Evolutionary conservation across 108 stramenopile genomes (phyloP).

Genomic region (Poteriospumella lacustris): DNA sequence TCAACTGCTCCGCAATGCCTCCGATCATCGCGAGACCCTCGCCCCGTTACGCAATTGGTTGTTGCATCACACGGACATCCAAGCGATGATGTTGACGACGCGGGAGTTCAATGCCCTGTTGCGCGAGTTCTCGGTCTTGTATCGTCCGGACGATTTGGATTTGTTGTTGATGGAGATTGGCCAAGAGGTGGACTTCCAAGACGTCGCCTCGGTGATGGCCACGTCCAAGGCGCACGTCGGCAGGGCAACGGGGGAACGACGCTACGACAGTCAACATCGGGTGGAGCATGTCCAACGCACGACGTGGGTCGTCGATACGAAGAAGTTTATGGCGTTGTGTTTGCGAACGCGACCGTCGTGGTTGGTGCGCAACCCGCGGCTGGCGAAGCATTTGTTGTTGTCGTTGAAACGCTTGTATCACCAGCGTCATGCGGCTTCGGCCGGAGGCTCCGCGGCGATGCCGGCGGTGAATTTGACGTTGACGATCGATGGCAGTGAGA

Average conservation of each 20-base stretch:
- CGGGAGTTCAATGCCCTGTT: slow-evolving; percentile 1
- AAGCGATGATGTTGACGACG: neutral
- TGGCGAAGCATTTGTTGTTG: neutral
- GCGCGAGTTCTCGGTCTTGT: slow-evolving; percentile 13
- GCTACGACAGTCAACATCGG: no score
- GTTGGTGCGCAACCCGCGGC: neutral
- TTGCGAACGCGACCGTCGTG: neutral
- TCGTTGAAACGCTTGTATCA: no score
- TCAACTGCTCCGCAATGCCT: neutral
- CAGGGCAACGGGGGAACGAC: no score
- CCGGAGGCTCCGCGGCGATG: no score
- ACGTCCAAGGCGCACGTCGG: no score
- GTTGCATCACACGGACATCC: neutral
- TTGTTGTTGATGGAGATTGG: neutral
- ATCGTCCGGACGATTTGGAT: slow-evolving; percentile 5
- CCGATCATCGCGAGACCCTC: neutral
- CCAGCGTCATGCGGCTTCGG: no score
- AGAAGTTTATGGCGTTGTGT: neutral
- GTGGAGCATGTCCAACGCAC: no score
- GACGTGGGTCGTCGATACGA: neutral
- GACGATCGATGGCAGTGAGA: no score
- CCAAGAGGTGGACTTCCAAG: neutral
- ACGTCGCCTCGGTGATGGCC: no score
- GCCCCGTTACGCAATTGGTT: neutral
- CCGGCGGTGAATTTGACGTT: no score